Percentiles rank a stretch among this genome's conserved stretches.
Conservation (phyloP, 2,329 filamentous ascomycete genomes). For the Gyromitra esculenta region DNA sequence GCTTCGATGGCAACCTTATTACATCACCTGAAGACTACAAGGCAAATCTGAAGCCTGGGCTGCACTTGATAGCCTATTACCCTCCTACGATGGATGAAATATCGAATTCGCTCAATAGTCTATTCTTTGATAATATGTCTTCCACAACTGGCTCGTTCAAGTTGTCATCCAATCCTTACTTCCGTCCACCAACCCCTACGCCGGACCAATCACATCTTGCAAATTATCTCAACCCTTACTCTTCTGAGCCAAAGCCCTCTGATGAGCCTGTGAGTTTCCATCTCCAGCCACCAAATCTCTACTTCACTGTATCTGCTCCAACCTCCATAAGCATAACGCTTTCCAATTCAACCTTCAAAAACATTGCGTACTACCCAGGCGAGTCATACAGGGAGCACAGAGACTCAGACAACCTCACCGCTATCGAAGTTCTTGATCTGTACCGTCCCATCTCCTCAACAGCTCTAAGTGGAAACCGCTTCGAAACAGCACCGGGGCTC, state of each 20-base stretch:
- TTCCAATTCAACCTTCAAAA: conserved; percentile 24
- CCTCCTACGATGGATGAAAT: conserved; percentile 41
- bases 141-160: neutral
- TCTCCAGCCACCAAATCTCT: conserved; percentile 36
- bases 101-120: conserved; percentile 23
- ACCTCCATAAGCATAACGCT: conserved; percentile 40
- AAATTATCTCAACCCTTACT: conserved; percentile 17
- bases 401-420: neutral
- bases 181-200: neutral
- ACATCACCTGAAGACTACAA: conserved; percentile 51
- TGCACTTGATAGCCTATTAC: conserved; percentile 55
- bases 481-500: neutral
- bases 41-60: conserved; percentile 51
- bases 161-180: neutral
- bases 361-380: neutral
- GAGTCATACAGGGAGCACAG: neutral
- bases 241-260: neutral
- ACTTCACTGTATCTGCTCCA: conserved; percentile 37
- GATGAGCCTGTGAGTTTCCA: conserved; percentile 7
- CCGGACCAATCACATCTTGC: conserved; percentile 8
- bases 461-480: neutral
- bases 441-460: too few species aligned
- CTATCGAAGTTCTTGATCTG: neutral
- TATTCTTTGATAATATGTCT: conserved; percentile 24
- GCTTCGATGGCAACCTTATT: conserved; percentile 56